Base-by-base conservation (phyloP, 108 stramenopile genomes). In the Skeletonema costatum region DNA sequence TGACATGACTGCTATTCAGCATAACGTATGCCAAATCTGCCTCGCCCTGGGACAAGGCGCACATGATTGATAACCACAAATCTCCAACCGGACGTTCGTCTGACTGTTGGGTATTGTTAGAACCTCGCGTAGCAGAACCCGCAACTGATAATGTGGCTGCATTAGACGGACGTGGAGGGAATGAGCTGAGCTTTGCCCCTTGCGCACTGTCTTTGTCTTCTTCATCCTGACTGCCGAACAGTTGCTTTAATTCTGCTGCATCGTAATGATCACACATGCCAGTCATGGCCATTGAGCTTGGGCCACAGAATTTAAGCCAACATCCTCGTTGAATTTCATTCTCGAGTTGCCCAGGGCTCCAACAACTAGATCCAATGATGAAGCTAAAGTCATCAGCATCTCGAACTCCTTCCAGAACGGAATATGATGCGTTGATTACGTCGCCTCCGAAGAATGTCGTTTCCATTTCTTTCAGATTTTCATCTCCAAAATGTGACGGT, bases 11-110 rank as follows among this genome's bases (percentile, higher is more conserved):
- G n/a, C 85, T 76, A 56, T 82, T 68, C 41, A 74, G 53, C 68
- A 89, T 73, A 36, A 92, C 68, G 70, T 89, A 83, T 2, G 94
- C 87, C 21, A 95, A 68, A 42, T 77, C 82, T 9, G 86, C 88
- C 76, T 95, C 94, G 4, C 89, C 92, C 32, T 83, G 70, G 0
- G 92, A 92, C 75, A 88, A 83, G 12, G 89, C 89, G 58, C 87
- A 89, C 82, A 92, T 83, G 84, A 95, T 88, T 25, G 91, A 91
- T 39, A 95, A 74, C 92, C 92, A 95, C 63, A 95, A 68, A 77
- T 95, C 90, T 3, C 76, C 78, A 41, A 75, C 69, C 4, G 89
- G 92, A 33, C 89, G 74, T 2, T 51, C 60, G 53, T 29, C 8
- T 42, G 48, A 42, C 58, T 83, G 21, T 60, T 71, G 63, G 29